These are phyloP conservation scores for Colletotrichum tropicicola DNA, from an alignment of 2,329 filamentous ascomycete species.

Conservation along the genomic window DNA sequence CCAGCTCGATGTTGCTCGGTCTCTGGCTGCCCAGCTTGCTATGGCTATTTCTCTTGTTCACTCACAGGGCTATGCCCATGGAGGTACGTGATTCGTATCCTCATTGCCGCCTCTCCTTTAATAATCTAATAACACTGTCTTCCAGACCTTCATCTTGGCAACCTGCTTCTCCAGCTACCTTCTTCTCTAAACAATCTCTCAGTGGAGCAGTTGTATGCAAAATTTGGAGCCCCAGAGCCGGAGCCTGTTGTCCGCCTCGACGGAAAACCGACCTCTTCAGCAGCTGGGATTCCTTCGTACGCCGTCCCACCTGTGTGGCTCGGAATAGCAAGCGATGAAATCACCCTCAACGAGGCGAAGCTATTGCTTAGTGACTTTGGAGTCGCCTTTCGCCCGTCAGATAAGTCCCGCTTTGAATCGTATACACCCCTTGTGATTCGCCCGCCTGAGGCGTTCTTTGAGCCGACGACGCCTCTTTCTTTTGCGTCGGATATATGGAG, in stretches of 20 bases:
- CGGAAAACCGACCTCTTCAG: slow-evolving; percentile 19
- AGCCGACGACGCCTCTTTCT: slow-evolving; percentile 41
- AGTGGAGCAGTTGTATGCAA: slow-evolving; percentile 36
- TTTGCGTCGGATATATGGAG: slow-evolving; percentile 41
- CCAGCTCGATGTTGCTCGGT: slow-evolving; percentile 37
- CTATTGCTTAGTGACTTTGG: slow-evolving; percentile 45
- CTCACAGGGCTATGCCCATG: slow-evolving; percentile 41
- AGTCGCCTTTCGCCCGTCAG: slow-evolving; percentile 40
- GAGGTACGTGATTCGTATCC: slow-evolving; percentile 29
- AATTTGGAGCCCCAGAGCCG: slow-evolving; percentile 34
- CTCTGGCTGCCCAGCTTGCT: slow-evolving; percentile 38
- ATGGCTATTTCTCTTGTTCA: slow-evolving; percentile 41
- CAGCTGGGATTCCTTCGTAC: slow-evolving; percentile 36
- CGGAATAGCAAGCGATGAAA: slow-evolving; percentile 40
- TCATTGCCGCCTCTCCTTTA: neutral
- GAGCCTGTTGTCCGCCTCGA: slow-evolving; percentile 17
- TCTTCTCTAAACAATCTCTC: slow-evolving; percentile 35
- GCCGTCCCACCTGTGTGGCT: slow-evolving; percentile 43
- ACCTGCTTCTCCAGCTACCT: slow-evolving; percentile 39
- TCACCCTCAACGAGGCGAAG: slow-evolving; percentile 36
- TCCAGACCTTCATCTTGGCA: slow-evolving; percentile 43
- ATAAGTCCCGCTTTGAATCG: slow-evolving; percentile 35
- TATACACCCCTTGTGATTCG: slow-evolving; percentile 40
- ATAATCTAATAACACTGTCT: neutral
- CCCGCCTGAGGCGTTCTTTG: slow-evolving; percentile 47